phyloP scores from a whole-genome alignment of 768 basidiomycete species.

The Trametes cubensis region DNA sequence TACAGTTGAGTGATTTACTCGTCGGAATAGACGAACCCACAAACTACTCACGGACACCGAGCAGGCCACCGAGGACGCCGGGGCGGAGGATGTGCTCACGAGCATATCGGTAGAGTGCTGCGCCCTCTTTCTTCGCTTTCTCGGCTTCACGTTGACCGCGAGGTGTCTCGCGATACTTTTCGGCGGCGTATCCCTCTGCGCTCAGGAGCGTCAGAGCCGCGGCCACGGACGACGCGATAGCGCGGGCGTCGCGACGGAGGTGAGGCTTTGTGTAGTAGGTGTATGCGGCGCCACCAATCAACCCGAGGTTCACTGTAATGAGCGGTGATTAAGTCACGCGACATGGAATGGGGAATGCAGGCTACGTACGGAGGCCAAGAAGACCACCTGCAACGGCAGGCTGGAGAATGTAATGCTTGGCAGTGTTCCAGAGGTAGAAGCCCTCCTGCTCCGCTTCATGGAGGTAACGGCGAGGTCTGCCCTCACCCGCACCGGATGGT shows the following conservation, averaged over 20 bases:
- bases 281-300: slow-evolving; percentile 63
- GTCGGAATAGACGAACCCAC: not conserved
- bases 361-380: slow-evolving; percentile 61
- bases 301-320: slow-evolving; percentile 68
- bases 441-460: slow-evolving; percentile 55
- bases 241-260: slow-evolving; percentile 57
- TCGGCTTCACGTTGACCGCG: slow-evolving; percentile 59
- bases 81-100: slow-evolving; percentile 64
- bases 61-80: slow-evolving; percentile 63
- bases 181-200: slow-evolving; percentile 64
- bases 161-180: slow-evolving; percentile 61
- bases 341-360: not conserved
- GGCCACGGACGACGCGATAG: slow-evolving; percentile 55
- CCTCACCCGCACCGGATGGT: slow-evolving; percentile 30
- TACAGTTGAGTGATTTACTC: not conserved
- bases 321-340: not conserved
- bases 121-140: slow-evolving; percentile 60
- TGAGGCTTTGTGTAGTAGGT: slow-evolving; percentile 63
- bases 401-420: slow-evolving; percentile 58
- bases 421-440: slow-evolving; percentile 51
- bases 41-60: slow-evolving; percentile 55
- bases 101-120: slow-evolving; percentile 53
- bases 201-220: slow-evolving; percentile 59
- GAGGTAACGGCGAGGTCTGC: slow-evolving; percentile 34
- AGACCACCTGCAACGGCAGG: slow-evolving; percentile 75